Evolutionary conservation across 2,329 filamentous ascomycete species (phyloP).

Genomic region (Sporothrix euskadiensis): DNA sequence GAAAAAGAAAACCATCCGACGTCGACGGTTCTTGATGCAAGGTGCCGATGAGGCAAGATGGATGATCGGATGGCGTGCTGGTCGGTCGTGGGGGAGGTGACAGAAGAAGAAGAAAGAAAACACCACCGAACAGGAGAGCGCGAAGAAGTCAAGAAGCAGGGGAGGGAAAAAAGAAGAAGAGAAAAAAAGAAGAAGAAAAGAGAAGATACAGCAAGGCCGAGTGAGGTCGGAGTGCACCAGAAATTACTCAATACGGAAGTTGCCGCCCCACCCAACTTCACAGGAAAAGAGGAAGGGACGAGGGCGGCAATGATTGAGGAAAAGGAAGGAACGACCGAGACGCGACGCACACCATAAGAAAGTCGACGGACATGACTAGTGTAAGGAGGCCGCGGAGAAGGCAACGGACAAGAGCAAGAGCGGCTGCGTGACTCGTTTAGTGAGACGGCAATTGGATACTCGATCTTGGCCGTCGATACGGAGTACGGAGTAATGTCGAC

Average conservation of each 20-base stretch:
- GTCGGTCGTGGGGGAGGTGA: background rate
- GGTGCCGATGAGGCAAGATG: constrained; percentile 6
- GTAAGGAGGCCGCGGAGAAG: background rate
- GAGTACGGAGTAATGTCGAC: too few relatives aligned
- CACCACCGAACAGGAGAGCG: background rate
- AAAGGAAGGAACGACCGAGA: background rate
- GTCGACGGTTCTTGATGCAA: background rate
- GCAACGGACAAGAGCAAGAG: background rate
- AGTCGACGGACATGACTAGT: background rate
- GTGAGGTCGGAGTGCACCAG: background rate
- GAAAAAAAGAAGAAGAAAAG: too few relatives aligned
- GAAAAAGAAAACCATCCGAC: background rate
- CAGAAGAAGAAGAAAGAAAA: background rate
- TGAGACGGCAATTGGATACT: background rate
- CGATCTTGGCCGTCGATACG: background rate
- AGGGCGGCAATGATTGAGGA: background rate
- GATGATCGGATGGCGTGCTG: constrained; percentile 12
- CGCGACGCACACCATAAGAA: background rate
- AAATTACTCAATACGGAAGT: constrained; percentile 9
- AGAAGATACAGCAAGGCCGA: background rate
- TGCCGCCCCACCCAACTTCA: background rate
- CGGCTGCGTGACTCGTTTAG: background rate
- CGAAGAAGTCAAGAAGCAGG: background rate
- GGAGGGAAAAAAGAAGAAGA: background rate
- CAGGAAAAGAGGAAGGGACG: background rate